These are phyloP conservation scores for Didymella exigua DNA, from an alignment of 2,329 filamentous ascomycete species.

Conservation along the genomic window DNA sequence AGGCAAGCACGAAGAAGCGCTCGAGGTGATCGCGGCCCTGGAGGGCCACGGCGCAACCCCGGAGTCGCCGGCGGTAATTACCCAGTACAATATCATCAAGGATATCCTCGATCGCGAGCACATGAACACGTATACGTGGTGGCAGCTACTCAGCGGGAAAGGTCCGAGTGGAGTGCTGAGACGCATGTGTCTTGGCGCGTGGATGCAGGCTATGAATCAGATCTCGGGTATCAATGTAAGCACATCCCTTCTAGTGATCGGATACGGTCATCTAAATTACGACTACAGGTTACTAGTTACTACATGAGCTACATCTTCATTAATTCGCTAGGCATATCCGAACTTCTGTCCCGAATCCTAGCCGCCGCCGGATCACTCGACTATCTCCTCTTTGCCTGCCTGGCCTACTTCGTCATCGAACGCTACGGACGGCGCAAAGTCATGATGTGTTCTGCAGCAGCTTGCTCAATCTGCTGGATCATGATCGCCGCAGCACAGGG, in stretches of 20 bases:
- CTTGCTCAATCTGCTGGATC: conserved; percentile 57
- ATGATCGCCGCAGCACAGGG: conserved; percentile 55
- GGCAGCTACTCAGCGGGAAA: conserved; percentile 50
- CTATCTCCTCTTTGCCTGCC: conserved; percentile 53
- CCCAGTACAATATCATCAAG: conserved; percentile 48
- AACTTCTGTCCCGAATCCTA: conserved; percentile 42
- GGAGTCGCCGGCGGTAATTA: conserved; percentile 42
- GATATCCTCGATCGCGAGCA: conserved; percentile 53
- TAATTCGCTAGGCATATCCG: conserved; percentile 47
- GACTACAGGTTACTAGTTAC: conserved; percentile 38
- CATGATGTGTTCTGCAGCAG: conserved; percentile 57
- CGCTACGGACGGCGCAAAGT: conserved; percentile 55
- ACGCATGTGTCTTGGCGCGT: conserved; percentile 54
- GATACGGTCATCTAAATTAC: neutral
- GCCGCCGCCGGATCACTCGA: conserved; percentile 55
- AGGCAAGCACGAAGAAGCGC: conserved; percentile 54
- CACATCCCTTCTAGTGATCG: no score
- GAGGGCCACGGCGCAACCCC: conserved; percentile 48
- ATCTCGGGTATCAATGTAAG: conserved; percentile 37
- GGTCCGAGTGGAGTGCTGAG: conserved; percentile 51
- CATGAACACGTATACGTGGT: conserved; percentile 54
- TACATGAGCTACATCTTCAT: conserved; percentile 52
- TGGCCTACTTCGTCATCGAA: conserved; percentile 56
- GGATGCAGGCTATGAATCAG: conserved; percentile 56
- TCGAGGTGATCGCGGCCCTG: conserved; percentile 44